Conservation (phyloP, 2,329 filamentous ascomycete genomes). For the Coniochaeta pulveracea region DNA sequence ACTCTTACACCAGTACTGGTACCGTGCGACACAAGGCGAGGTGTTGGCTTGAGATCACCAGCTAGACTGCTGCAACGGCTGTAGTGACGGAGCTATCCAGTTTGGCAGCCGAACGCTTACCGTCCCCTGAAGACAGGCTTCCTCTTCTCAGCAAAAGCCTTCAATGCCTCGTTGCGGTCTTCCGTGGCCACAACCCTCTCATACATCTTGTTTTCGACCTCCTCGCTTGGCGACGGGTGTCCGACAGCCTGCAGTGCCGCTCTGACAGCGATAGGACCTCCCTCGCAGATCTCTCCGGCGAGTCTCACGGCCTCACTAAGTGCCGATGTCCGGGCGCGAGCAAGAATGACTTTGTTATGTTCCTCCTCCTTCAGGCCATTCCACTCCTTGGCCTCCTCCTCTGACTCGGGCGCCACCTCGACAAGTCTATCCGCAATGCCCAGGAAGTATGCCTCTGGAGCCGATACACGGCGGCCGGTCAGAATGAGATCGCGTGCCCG, state of each 20-base stretch:
- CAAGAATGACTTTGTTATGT: conserved; percentile 30
- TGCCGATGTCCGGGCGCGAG: conserved; percentile 53
- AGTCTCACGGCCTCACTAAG: conserved; percentile 67
- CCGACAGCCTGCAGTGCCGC: conserved; percentile 71
- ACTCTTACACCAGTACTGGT: too few species aligned
- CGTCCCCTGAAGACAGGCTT: conserved; percentile 44
- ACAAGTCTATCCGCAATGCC: conserved; percentile 86
- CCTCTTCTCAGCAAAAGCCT: conserved; percentile 63
- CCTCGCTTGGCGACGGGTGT: conserved; percentile 48
- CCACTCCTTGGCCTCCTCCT: conserved; percentile 17
- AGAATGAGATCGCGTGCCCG: conserved; percentile 85
- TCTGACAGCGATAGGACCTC: conserved; percentile 68
- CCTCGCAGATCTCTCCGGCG: conserved; percentile 74
- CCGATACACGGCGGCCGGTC: conserved; percentile 76
- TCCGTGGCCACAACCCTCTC: conserved; percentile 71
- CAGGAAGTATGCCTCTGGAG: conserved; percentile 79
- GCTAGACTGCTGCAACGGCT: too few species aligned
- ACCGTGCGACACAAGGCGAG: too few species aligned
- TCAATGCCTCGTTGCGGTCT: conserved; percentile 79
- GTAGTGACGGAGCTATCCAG: too few species aligned
- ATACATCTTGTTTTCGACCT: conserved; percentile 81
- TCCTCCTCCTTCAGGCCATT: conserved; percentile 25
- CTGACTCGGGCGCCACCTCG: conserved; percentile 41
- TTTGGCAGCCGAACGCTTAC: too few species aligned
- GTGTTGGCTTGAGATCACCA: too few species aligned